Evolutionary conservation across 176 grass and related monocot species (phyloP).

Genomic region (Rhipidocladum racemiflorum): DNA sequence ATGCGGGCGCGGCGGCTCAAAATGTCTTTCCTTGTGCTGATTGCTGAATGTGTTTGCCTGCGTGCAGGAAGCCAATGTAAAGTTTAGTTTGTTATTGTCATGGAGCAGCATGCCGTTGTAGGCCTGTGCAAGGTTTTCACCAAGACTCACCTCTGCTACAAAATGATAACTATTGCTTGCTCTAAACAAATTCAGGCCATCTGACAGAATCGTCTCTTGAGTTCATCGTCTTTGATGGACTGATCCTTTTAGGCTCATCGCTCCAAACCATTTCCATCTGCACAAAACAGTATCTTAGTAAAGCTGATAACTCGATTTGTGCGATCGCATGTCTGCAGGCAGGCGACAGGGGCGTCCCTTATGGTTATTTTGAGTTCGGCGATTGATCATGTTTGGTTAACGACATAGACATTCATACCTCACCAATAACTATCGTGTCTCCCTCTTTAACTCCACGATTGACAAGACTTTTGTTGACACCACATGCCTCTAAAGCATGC

Average conservation of each 20-base stretch:
- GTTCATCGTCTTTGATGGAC: slow-evolving; percentile 9
- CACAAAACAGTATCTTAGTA: not conserved
- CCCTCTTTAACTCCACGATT: slow-evolving; percentile 89
- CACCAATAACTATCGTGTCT: slow-evolving; percentile 71
- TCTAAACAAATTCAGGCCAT: slow-evolving; percentile 52
- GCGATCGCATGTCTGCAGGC: not conserved
- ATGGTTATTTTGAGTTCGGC: not conserved
- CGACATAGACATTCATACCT: slow-evolving; percentile 50
- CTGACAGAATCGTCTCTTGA: slow-evolving; percentile 36
- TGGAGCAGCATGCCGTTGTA: not conserved
- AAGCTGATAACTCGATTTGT: not conserved
- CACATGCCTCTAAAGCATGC: slow-evolving; percentile 80
- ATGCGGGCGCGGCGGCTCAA: too few species aligned
- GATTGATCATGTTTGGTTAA: not conserved
- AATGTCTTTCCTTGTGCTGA: not conserved
- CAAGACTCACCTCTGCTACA: not conserved
- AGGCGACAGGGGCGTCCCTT: not conserved
- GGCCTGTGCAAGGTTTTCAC: not conserved
- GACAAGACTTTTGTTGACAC: slow-evolving; percentile 75
- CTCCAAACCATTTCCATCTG: slow-evolving; percentile 59
- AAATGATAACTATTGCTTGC: not conserved
- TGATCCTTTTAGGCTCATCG: slow-evolving; percentile 25
- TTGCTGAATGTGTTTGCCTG: not conserved
- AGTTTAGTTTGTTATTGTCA: not conserved
- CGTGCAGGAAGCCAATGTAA: not conserved